Evolutionary conservation across 2,329 filamentous ascomycete species (phyloP), one percentile per base, ranked within the genome.

Genomic region (Penicillium sp.): DNA sequence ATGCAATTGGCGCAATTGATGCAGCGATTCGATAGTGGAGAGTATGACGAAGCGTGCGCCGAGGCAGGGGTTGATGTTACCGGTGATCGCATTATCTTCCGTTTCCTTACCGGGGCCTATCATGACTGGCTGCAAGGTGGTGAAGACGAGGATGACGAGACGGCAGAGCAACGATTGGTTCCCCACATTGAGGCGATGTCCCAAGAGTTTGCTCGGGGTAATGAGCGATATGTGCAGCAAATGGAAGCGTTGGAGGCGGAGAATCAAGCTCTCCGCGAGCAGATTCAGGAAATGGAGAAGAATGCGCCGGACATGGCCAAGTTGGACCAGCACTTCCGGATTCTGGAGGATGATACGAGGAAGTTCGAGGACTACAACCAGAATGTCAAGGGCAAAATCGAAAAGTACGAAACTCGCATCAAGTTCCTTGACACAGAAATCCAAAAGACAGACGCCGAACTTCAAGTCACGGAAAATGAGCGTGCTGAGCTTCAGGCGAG

Each of bases 291-390:
- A 61, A 82, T 98, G 37, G 90, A 96, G 71, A 95, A 96, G 73
- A 89, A 88, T 12, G 92, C 90, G 0, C 92, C 92, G 0, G 89
- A 96, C 71, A 87, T 95, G 28, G 89, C 88, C 3, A 88, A 92
- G 58, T 81, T 98, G 25, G 93, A 97, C 73, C 89, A 93, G 69
- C 87, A 94, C 71, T 96, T 94, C 81, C 91, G 92, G 71, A 94
- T 97, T 57, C 87, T 99, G 78, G 92, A 96, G 73, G 92, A 96
- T 68, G 96, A 99, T 77, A 93, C 90, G 70, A 84, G 89, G 71
- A 98, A 99, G 72, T 99, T 98, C 68, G 93, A 97, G 71, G 89
- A 92, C 71, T 99, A 97, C 82, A 97, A 97, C 73, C 86, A 88
- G 42, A 86, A 89, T 35, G 92, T 96, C 66, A 84, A 91, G 69